Evolutionary conservation across 345 rosid genomes (phyloP), one percentile per base, ranked within the genome.

Genomic region (Odontarrhena argentea): DNA sequence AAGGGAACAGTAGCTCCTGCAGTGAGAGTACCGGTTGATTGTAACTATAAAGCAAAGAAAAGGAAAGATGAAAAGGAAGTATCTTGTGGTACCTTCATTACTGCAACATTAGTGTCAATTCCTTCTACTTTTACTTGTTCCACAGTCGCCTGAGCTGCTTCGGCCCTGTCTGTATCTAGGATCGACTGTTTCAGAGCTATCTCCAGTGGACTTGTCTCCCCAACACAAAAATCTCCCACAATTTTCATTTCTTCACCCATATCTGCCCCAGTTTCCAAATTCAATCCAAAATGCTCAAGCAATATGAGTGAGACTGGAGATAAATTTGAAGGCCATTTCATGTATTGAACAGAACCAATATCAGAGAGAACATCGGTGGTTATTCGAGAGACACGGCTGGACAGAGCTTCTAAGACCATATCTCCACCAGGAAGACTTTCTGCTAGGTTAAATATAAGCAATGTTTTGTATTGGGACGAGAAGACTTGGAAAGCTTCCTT

Each of bases 71-170:
- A 55, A 37, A 14, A 51, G 15, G 37, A 66, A 45, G 5, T 13
- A 71, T 64, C 42, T 12, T 9, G 26, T 69, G 40, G 34, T 65
- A 87, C 98, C 98, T 88, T 87, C 96, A 87, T 90, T 32, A 90
- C 86, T 38, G 88, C 97, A 64, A 79, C 66, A 78, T 90, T 93
- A 46, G 92, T 93, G 76, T 93, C 98, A 40, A 93, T 83, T 36
- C 97, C 97, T 78, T 93, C 97, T 66, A 93, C 97, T 70, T 93
- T 93, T 65, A 90, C 98, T 89, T 90, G 87, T 63, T 89, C 84
- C 61, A 90, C 96, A 24, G 98, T 86, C 34, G 93, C 98, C 72
- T 84, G 94, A 53, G 98, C 98, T 79, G 97, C 98, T 83, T 85
- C 87, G 45, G 82, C 97, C 60, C 82, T 86, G 64, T 82, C 88